Conservation (phyloP, 169 alveolate species). For the Plasmodium adleri region DNA sequence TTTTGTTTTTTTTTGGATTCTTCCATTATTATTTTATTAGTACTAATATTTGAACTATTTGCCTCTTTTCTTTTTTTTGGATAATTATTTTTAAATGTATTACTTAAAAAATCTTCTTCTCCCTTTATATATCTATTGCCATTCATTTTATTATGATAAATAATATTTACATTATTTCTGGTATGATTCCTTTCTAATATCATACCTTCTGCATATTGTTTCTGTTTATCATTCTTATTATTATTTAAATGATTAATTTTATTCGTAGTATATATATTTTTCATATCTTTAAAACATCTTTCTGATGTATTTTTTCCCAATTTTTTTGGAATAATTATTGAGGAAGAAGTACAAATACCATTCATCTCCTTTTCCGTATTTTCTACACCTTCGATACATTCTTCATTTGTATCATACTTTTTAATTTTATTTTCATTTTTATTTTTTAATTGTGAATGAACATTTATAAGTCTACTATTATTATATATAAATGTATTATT, state of each 20-base stretch:
- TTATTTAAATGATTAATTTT: neutral
- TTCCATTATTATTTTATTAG: neutral
- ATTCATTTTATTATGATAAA: neutral
- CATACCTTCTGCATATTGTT: neutral
- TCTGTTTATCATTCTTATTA: neutral
- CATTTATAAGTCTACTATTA: slow-evolving; percentile 9
- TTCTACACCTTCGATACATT: neutral
- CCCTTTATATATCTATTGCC: neutral
- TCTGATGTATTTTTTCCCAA: neutral
- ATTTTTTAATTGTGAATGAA: slow-evolving; percentile 17
- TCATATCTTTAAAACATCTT: neutral
- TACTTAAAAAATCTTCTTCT: neutral
- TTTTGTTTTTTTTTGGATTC: no score
- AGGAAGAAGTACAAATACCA: neutral
- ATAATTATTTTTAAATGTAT: neutral
- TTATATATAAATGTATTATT: slow-evolving; percentile 23
- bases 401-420: neutral
- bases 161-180: neutral
- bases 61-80: neutral
- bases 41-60: neutral
- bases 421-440: slow-evolving; percentile 1
- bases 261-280: neutral
- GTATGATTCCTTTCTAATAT: neutral
- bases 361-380: neutral
- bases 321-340: neutral